phyloP scores from a whole-genome alignment of 2,329 filamentous ascomycete genomes.

The Lasiodiplodia sp. region DNA sequence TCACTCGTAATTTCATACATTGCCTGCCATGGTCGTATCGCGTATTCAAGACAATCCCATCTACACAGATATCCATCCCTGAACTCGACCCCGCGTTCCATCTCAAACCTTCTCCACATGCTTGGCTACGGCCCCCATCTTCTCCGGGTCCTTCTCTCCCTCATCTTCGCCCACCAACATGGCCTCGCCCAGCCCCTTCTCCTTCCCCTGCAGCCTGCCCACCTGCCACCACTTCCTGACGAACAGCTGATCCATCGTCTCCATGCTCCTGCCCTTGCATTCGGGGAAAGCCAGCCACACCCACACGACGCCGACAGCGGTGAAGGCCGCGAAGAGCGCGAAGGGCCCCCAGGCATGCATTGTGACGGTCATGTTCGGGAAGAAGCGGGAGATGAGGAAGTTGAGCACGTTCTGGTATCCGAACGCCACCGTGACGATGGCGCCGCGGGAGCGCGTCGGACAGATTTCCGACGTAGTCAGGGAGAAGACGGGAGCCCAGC shows the following conservation, averaged over 20 bases:
- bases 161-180: neutral
- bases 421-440: constrained; percentile 2
- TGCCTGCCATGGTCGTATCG: too few species aligned
- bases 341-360: constrained; percentile 12
- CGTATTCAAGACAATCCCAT: too few species aligned
- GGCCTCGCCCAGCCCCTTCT: neutral
- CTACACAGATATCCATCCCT: neutral
- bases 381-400: constrained; percentile 10
- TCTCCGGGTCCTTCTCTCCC: neutral
- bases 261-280: constrained; percentile 8
- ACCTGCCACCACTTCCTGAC: neutral
- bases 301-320: neutral
- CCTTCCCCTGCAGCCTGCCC: neutral
- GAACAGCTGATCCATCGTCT: constrained; percentile 9
- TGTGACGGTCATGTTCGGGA: constrained; percentile 8
- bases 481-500: constrained; percentile 5
- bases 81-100: too few species aligned
- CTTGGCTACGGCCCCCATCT: neutral
- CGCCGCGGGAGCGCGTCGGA: neutral
- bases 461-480: constrained; percentile 14
- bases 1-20: too few species aligned
- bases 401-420: constrained; percentile 14
- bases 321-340: constrained; percentile 12
- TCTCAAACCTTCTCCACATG: neutral
- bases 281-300: constrained; percentile 12